Percentiles rank a stretch among this genome's conserved stretches.
Conservation (phyloP, 2,329 filamentous ascomycete species). For the Fusarium piperis region DNA sequence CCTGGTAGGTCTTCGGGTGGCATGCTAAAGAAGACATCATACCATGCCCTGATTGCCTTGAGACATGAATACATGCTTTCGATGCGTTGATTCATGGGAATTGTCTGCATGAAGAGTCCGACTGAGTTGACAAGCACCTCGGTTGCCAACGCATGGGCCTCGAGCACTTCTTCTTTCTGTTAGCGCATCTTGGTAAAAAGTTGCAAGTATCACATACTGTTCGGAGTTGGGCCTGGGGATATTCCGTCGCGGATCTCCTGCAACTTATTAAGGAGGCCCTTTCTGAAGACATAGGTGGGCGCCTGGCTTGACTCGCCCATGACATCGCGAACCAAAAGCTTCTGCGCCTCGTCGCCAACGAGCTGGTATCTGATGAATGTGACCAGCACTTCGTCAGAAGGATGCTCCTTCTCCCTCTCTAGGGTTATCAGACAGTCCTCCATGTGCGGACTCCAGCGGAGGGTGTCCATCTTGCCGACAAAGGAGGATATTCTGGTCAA, state of each 20-base stretch:
- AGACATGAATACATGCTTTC: slow-evolving; percentile 51
- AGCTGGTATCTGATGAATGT: slow-evolving; percentile 51
- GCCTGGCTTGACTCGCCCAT: slow-evolving; percentile 39
- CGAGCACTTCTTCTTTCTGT: slow-evolving; percentile 41
- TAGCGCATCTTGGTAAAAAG: background rate
- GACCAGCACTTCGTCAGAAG: slow-evolving; percentile 59
- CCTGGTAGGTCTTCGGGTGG: slow-evolving; percentile 43
- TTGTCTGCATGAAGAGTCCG: slow-evolving; percentile 45
- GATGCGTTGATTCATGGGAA: slow-evolving; percentile 46
- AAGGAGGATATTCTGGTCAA: slow-evolving; percentile 47
- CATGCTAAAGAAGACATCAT: slow-evolving; percentile 49
- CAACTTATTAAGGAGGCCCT: slow-evolving; percentile 43
- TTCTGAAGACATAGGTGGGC: slow-evolving; percentile 48
- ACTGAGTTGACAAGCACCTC: slow-evolving; percentile 48
- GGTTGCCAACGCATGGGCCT: slow-evolving; percentile 42
- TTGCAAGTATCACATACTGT: slow-evolving; percentile 37
- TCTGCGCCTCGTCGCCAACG: slow-evolving; percentile 52
- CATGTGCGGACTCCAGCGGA: slow-evolving; percentile 68
- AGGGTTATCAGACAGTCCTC: slow-evolving; percentile 64
- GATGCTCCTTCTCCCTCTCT: slow-evolving; percentile 54
- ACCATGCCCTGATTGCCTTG: slow-evolving; percentile 48
- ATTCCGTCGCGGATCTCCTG: slow-evolving; percentile 40
- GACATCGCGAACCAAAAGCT: slow-evolving; percentile 44
- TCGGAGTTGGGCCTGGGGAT: slow-evolving; percentile 36
- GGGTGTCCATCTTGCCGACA: slow-evolving; percentile 58